Evolutionary conservation across 139 green algal genomes (phyloP), one percentile per base, ranked within the genome.

Genomic region (Pleodorina starrii): DNA sequence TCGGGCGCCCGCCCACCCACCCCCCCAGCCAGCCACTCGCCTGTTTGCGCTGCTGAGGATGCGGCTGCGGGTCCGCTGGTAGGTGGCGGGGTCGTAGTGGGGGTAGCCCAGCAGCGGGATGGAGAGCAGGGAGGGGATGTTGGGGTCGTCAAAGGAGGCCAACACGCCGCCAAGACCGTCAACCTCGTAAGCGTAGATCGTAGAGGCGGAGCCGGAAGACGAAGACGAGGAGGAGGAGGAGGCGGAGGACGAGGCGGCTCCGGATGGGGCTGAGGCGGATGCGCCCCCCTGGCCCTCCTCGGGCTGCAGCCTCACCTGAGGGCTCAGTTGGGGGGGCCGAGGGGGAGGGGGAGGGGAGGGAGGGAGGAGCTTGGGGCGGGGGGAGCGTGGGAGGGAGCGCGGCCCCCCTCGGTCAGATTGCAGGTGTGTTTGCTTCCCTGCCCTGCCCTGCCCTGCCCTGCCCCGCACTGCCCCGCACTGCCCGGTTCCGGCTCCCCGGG

Each of bases 141-240:
- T 96, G 59, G 94, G 93, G 86, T 96, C 94, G 69, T 96, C 94
- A 82, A 93, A 93, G 66, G 93, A 89, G 19, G 48, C 46, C 19
- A 93, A 66, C 11, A 78, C 38, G 35, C 87, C 78, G 69, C 91
- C 93, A 16, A 93, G 80, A 1, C 94, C 94, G 59, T 96, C 94
- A 29, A 96, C 94, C 54, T 96, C 93, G 66, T 95, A 96, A 11
- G 92, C 94, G 80, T 96, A 96, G 40, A 95, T 81, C 10, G 48
- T 84, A 16, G 32, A 19, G 9, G 5, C 7, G 54, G 54, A 25
- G n/a, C n/a, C n/a, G n/a, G n/a, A n/a, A n/a, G n/a, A n/a, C n/a
- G n/a, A n/a, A n/a, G n/a, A n/a, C 48, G 66, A 25, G 23, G 10
- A 9, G 12, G 10, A 9, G 40, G 73, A 9, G 73, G 44, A 57